Base-by-base conservation (phyloP, 2,329 filamentous ascomycete genomes). In the Botryotinia convoluta region DNA sequence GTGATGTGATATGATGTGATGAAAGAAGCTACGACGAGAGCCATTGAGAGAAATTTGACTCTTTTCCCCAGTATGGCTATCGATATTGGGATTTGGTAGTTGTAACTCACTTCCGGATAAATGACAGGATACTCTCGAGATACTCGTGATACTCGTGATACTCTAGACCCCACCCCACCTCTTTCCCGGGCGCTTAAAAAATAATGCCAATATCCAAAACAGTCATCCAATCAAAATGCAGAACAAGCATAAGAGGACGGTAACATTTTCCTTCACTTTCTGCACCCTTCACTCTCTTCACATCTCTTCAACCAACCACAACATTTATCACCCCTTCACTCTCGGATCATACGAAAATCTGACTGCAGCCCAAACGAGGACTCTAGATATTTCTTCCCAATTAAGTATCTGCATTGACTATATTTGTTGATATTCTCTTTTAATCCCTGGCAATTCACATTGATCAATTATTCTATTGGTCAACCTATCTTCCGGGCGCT, bases 271-370 rank as follows among this genome's bases (percentile, higher is more conserved):
- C 48, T n/a, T n/a, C 48, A 8, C 6, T 67, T 37, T 70, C 20
- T 48, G 29, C 68, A 70, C 22, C 9, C 51, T 57, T 57, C n/a
- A 57, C 51, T 57, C 51, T 32, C 51, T 62, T 35, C n/a, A 70
- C 14, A 42, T 65, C 45, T 45, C 35, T 57, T 26, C 45, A 51
- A 26, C 71, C 71, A 68, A 72, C 44, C 62, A 72, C 16, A 60
- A 16, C 16, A 60, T 32, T 14, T 0, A 68, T 45, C 71, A 72
- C 69, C 42, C 42, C 44, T 37, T 57, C 29, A 35, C 29, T 32
- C 29, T 35, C 62, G 20, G 18, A 22, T 22, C 37, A n/a, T 44
- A 37, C 62, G n/a, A 72, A 51, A 42, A 42, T 22, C 16, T n/a
- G 20, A 22, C 29, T 64, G 54, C 29, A 37, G 20, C 60, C 35